Base-by-base conservation (phyloP, 805 yeast species). In the Torulaspora microellipsoides region DNA sequence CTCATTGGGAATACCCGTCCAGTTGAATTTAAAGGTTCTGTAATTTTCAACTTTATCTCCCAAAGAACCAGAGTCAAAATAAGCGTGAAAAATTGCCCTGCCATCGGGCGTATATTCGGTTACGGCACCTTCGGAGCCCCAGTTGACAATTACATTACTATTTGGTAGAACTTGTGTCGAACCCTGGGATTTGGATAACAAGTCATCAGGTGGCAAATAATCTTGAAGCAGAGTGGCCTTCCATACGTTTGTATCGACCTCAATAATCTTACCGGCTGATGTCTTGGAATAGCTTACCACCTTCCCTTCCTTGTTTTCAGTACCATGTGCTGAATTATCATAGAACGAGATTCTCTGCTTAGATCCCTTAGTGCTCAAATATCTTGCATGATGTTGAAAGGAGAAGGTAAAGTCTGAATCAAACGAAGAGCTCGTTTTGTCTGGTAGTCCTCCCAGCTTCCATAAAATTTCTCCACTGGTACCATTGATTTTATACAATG, bases 121-220 rank as follows among this genome's bases (percentile, higher is more conserved):
- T n/a, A 67, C 59, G 4, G 68, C 66, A 32, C 71, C 70, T 15
- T 55, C 65, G 2, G 71, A 64, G 4, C 71, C 72, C 69, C 70
- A 66, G 40, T 62, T 65, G 15, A 65, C 67, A 27, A 68, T 39
- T 14, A 60, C 69, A 36, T 66, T 56, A 10, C 68, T 68, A 37
- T 65, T 56, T 17, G 58, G 55, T 27, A 66, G 51, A 3, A 65
- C 56, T 40, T 66, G 70, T 2, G 38, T 34, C n/a, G 43, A 40
- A 17, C 38, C 43, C 27, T 40, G 43, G 6, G 43, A 40, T 33
- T 63, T 64, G 4, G 64, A 50, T 27, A 60, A 43, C 25, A 60
- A 42, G 2, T 48, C 52, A 14, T 53, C 42, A 7, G 67, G 66
- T 12, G 65, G 58, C 12, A 47, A 34, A 13, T 50, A 65, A 15